These are phyloP conservation scores for Talaromyces islandicus DNA, from an alignment of 2,329 filamentous ascomycete genomes.

Conservation along the genomic window DNA sequence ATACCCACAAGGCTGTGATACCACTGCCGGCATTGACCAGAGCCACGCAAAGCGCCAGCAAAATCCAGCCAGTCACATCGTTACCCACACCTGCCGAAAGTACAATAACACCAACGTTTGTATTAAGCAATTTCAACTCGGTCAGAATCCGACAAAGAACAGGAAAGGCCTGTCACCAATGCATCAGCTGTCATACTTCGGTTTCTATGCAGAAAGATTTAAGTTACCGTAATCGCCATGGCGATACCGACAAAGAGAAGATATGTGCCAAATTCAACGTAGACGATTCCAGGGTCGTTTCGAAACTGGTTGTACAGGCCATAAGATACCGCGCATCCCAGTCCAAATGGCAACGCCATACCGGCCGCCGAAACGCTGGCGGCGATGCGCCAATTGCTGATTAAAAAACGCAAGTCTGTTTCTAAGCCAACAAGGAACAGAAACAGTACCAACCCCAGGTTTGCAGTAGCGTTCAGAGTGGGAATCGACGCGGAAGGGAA, in stretches of 20 bases:
- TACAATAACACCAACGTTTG: slow-evolving; percentile 79
- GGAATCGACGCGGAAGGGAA: slow-evolving; percentile 73
- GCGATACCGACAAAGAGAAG: slow-evolving; percentile 86
- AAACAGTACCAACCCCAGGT: slow-evolving; percentile 76
- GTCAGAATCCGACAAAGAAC: slow-evolving; percentile 91
- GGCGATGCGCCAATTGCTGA: slow-evolving; percentile 75
- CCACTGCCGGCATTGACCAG: slow-evolving; percentile 83
- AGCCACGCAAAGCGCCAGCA: slow-evolving; percentile 87
- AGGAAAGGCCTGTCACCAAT: slow-evolving; percentile 58
- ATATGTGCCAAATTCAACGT: slow-evolving; percentile 57
- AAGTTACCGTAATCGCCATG: slow-evolving; percentile 75
- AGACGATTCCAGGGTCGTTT: slow-evolving; percentile 49
- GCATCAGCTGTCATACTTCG: slow-evolving; percentile 4
- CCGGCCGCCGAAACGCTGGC: slow-evolving; percentile 70
- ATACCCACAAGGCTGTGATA: slow-evolving; percentile 75
- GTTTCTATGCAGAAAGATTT: neutral
- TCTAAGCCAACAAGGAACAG: slow-evolving; percentile 84
- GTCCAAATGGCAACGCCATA: slow-evolving; percentile 75
- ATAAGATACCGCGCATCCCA: slow-evolving; percentile 74
- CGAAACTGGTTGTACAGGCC: slow-evolving; percentile 73
- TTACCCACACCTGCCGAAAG: slow-evolving; percentile 89
- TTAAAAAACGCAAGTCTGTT: slow-evolving; percentile 71
- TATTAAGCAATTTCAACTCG: slow-evolving; percentile 77
- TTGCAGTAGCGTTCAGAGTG: slow-evolving; percentile 70
- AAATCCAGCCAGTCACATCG: slow-evolving; percentile 84